Conservation (phyloP, 495 filamentous ascomycete genomes). For the Margaritispora aquatica region DNA sequence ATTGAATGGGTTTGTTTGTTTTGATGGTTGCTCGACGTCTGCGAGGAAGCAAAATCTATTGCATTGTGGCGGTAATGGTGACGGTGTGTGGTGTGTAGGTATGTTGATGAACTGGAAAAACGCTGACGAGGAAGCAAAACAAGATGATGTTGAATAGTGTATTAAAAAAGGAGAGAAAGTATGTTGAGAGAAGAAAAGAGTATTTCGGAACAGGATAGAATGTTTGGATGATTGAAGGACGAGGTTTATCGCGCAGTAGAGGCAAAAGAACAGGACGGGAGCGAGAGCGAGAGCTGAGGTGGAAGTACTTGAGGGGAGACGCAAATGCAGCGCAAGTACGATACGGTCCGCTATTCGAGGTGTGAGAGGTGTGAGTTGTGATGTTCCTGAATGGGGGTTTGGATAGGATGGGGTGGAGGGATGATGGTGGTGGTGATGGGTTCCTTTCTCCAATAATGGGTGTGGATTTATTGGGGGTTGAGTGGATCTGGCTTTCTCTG, state of each 20-base stretch:
- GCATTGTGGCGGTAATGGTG: conserved; percentile 9
- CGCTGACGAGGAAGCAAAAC: not conserved
- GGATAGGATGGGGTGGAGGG: too few species aligned
- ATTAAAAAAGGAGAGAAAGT: conserved; percentile 1
- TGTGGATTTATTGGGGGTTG: too few species aligned
- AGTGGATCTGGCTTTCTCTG: too few species aligned
- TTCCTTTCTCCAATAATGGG: too few species aligned
- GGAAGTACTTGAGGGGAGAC: not conserved
- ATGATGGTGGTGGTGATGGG: not conserved
- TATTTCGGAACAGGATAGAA: not conserved
- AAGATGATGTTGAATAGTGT: not conserved
- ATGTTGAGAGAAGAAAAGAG: not conserved
- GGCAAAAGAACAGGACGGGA: conserved; percentile 1
- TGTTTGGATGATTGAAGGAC: not conserved
- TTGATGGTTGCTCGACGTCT: conserved; percentile 14
- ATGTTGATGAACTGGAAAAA: not conserved
- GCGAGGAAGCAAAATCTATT: conserved; percentile 13
- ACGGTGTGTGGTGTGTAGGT: not conserved
- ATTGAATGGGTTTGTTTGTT: conserved; percentile 3
- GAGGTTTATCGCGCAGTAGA: conserved; percentile 1
- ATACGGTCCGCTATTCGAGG: too few species aligned
- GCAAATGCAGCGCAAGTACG: too few species aligned
- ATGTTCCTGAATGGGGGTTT: conserved; percentile 8
- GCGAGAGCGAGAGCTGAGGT: not conserved
- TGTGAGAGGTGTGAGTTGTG: too few species aligned